phyloP scores from a whole-genome alignment of 1,284 basidiomycete genomes.

The Moesziomyces antarcticus region DNA sequence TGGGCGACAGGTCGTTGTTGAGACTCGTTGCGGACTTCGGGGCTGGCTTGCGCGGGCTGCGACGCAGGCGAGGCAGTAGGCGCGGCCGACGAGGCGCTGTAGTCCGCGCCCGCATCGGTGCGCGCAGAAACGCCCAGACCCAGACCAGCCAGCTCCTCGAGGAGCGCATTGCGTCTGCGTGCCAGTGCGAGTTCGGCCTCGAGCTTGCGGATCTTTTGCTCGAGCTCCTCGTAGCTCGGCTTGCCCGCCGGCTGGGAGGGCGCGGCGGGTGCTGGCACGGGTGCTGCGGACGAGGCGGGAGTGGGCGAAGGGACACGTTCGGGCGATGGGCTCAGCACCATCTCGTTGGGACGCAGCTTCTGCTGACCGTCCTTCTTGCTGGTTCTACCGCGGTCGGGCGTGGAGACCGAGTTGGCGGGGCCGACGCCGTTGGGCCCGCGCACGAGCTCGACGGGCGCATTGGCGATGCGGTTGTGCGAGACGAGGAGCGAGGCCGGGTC shows the following conservation, averaged over 20 bases:
- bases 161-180: slow-evolving; percentile 27
- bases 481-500: slow-evolving; percentile 40
- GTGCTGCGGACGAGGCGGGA: slow-evolving; percentile 3
- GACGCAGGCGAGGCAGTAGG: background rate
- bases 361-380: slow-evolving; percentile 37
- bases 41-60: background rate
- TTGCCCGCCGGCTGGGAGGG: slow-evolving; percentile 7
- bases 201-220: slow-evolving; percentile 30
- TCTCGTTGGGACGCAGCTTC: slow-evolving; percentile 41
- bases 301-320: slow-evolving; percentile 21
- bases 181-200: slow-evolving; percentile 45
- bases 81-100: background rate
- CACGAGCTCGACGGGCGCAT: slow-evolving; percentile 20
- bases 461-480: slow-evolving; percentile 40
- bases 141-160: slow-evolving; percentile 42
- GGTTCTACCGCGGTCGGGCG: slow-evolving; percentile 32
- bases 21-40: background rate
- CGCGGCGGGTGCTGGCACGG: slow-evolving; percentile 2
- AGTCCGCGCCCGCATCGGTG: slow-evolving; percentile 1
- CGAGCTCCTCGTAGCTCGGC: slow-evolving; percentile 41
- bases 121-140: slow-evolving; percentile 28
- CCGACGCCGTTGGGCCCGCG: slow-evolving; percentile 44
- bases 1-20: background rate
- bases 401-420: slow-evolving; percentile 35
- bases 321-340: slow-evolving; percentile 38